A percentile compares a stretch with the other conserved stretches of the same genome.
Conservation (phyloP, 306 rosid genomes). For the Vachellia collinsii region DNA sequence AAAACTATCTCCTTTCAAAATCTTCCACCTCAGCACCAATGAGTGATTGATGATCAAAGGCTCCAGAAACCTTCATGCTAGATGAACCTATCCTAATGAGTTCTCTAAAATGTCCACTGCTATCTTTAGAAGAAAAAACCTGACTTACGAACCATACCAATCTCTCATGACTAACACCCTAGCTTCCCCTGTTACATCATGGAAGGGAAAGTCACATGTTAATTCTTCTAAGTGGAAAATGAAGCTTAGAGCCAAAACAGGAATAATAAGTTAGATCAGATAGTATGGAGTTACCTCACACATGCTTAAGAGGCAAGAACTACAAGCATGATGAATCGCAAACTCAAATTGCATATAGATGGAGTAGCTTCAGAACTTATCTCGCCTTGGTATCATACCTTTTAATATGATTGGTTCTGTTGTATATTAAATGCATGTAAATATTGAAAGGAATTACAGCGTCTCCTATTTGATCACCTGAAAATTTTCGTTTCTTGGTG, state of each 20-base stretch:
- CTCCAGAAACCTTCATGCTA: not conserved
- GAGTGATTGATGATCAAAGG: not conserved
- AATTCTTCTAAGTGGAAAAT: conserved; percentile 19
- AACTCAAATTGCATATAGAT: conserved; percentile 17
- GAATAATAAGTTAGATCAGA: conserved; percentile 4
- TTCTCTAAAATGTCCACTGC: not conserved
- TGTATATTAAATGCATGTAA: conserved; percentile 12
- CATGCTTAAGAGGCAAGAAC: not conserved
- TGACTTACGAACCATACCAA: not conserved
- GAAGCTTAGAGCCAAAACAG: conserved; percentile 22
- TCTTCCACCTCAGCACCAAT: not conserved
- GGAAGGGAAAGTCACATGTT: not conserved
- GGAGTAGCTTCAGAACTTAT: conserved; percentile 15
- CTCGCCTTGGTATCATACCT: conserved; percentile 17
- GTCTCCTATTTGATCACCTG: conserved; percentile 16
- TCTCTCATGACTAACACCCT: not conserved
- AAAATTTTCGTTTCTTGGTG: not conserved
- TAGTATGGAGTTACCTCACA: conserved; percentile 4
- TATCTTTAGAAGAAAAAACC: not conserved
- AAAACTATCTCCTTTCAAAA: not conserved
- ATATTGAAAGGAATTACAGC: conserved; percentile 13
- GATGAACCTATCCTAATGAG: not conserved
- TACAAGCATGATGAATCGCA: not conserved
- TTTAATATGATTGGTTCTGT: conserved; percentile 15
- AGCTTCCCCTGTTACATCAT: not conserved